Conservation (phyloP, 2,329 filamentous ascomycete species). For the Tolypocladium tundrense region DNA sequence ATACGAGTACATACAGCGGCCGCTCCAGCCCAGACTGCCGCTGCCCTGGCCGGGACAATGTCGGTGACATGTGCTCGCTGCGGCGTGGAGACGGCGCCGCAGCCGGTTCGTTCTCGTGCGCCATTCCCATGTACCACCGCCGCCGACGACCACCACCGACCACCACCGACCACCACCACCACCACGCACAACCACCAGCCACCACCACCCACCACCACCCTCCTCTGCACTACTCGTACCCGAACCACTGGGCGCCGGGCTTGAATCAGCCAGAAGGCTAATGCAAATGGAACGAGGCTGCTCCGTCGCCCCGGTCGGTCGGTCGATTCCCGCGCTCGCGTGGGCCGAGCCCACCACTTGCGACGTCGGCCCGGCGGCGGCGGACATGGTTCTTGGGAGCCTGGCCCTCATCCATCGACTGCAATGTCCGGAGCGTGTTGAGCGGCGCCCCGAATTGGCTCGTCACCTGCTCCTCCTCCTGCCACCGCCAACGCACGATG, state of each 20-base stretch:
- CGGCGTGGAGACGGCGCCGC: neutral
- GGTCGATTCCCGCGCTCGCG: neutral
- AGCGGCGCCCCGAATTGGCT: neutral
- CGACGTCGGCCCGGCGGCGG: neutral
- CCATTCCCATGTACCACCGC: too few species aligned
- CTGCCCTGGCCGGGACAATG: neutral
- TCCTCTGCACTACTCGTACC: neutral
- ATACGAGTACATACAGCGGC: too few species aligned
- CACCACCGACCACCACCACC: too few species aligned
- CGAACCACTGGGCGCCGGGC: neutral
- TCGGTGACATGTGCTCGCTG: neutral
- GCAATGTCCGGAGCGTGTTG: too few species aligned
- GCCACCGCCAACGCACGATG: neutral
- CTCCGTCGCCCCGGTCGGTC: neutral
- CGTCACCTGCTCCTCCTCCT: neutral
- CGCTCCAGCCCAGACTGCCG: too few species aligned
- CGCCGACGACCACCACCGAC: too few species aligned
- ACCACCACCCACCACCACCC: too few species aligned
- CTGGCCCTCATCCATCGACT: neutral
- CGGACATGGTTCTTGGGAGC: neutral
- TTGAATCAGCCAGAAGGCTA: neutral
- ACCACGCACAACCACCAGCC: too few species aligned
- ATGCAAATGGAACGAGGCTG: neutral
- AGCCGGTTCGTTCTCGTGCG: neutral
- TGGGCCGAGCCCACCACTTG: neutral